These are phyloP conservation scores for Hanseniaspora mollemarum DNA, from an alignment of 805 yeast genomes.

Conservation along the genomic window DNA sequence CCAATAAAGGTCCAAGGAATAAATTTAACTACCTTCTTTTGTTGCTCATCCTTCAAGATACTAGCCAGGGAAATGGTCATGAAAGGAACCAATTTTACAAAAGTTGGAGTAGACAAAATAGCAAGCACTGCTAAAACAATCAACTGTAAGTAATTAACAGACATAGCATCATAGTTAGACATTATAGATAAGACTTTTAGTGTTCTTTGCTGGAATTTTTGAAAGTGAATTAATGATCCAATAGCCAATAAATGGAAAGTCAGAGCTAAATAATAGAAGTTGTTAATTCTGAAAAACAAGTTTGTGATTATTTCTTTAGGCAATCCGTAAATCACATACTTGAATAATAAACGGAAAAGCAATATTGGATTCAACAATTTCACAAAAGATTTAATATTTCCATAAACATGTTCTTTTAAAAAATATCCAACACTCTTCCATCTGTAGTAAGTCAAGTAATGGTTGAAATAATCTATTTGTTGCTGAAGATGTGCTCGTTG, in stretches of 20 bases:
- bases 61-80: not conserved
- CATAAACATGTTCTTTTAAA: not conserved
- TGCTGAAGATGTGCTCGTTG: not conserved
- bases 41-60: not conserved
- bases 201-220: constrained; percentile 8
- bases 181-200: not conserved
- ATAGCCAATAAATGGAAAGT: not conserved
- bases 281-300: constrained; percentile 1
- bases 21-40: not conserved
- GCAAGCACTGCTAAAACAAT: not conserved
- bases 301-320: constrained; percentile 1
- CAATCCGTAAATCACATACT: constrained; percentile 4
- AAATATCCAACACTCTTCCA: constrained; percentile 1
- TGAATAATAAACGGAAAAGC: not conserved
- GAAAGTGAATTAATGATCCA: constrained; percentile 1
- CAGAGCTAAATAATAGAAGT: constrained; percentile 3
- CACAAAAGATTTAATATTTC: not conserved
- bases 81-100: constrained; percentile 8
- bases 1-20: constrained; percentile 7
- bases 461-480: not conserved
- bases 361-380: not conserved
- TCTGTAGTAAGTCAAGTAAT: constrained; percentile 7
- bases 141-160: constrained; percentile 7
- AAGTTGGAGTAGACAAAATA: constrained; percentile 3
- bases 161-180: constrained; percentile 11